phyloP scores from a whole-genome alignment of 2,329 filamentous ascomycete genomes.

The Teratosphaeriaceae sp. region DNA sequence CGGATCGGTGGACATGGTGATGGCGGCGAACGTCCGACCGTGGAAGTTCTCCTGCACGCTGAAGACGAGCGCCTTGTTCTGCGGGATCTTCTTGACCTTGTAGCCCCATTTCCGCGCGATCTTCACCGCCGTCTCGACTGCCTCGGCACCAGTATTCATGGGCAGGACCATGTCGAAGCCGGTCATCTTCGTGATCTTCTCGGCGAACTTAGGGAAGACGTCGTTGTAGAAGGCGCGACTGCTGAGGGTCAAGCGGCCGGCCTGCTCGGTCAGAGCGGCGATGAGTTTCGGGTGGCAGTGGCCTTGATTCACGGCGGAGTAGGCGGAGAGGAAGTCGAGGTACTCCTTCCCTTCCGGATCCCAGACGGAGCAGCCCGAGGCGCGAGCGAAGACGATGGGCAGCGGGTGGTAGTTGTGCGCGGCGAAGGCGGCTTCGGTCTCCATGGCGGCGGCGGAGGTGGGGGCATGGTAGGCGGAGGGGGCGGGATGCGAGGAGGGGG shows the following conservation, averaged over 20 bases:
- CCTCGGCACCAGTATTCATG: slow-evolving; percentile 97
- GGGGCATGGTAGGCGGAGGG: slow-evolving; percentile 61
- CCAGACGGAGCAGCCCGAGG: slow-evolving; percentile 84
- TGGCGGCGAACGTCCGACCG: slow-evolving; percentile 91
- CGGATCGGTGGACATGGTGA: slow-evolving; percentile 90
- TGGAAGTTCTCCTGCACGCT: slow-evolving; percentile 91
- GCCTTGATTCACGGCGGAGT: slow-evolving; percentile 96
- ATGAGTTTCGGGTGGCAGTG: slow-evolving; percentile 97
- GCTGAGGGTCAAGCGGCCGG: slow-evolving; percentile 80
- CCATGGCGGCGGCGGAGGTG: slow-evolving; percentile 73
- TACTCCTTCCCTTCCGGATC: slow-evolving; percentile 89
- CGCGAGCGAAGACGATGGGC: slow-evolving; percentile 84
- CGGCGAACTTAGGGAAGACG: slow-evolving; percentile 91
- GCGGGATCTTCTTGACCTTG: slow-evolving; percentile 85
- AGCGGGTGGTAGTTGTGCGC: slow-evolving; percentile 99
- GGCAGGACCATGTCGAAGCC: slow-evolving; percentile 97
- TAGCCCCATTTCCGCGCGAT: slow-evolving; percentile 97
- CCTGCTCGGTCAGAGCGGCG: slow-evolving; percentile 83
- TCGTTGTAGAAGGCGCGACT: slow-evolving; percentile 97
- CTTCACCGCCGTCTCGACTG: slow-evolving; percentile 93
- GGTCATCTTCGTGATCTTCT: slow-evolving; percentile 83
- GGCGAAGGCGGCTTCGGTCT: slow-evolving; percentile 73
- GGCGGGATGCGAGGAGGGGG: slow-evolving; percentile 34
- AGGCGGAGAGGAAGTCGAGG: slow-evolving; percentile 95
- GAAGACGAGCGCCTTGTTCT: slow-evolving; percentile 78